Conservation (phyloP, 805 yeast species). For the Tetrapisispora fleetii region DNA sequence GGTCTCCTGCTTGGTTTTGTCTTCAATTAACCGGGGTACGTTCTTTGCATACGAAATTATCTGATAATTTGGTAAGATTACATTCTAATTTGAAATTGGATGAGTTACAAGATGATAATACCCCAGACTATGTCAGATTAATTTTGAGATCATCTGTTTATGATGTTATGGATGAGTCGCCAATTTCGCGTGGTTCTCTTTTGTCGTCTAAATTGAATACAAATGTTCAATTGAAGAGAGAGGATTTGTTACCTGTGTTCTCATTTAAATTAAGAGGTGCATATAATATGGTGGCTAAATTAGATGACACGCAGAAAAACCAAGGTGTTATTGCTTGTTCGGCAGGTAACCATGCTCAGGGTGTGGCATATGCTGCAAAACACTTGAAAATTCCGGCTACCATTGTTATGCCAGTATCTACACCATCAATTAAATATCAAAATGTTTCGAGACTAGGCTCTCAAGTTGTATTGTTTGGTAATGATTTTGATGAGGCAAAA, state of each 20-base stretch:
- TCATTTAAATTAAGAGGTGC: conserved; percentile 97
- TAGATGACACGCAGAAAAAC: conserved; percentile 45
- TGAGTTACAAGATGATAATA: conserved; percentile 50
- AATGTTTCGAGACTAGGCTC: conserved; percentile 91
- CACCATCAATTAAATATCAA: conserved; percentile 88
- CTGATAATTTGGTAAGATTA: conserved; percentile 5
- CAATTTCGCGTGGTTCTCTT: conserved; percentile 64
- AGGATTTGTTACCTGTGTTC: conserved; percentile 89
- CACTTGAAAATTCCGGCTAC: conserved; percentile 85
- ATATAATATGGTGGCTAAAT: conserved; percentile 88
- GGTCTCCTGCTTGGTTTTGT: not conserved
- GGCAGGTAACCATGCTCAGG: conserved; percentile 99
- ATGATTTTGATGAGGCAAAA: conserved; percentile 93
- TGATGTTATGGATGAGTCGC: conserved; percentile 88
- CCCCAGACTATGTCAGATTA: conserved; percentile 89
- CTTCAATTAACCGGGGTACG: not conserved
- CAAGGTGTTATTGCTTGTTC: conserved; percentile 96
- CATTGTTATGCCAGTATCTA: conserved; percentile 95
- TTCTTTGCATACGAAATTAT: not conserved
- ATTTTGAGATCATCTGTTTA: conserved; percentile 88
- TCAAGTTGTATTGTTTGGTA: conserved; percentile 86
- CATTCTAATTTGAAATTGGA: conserved; percentile 28
- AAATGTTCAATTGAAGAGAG: conserved; percentile 74
- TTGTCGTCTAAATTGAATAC: conserved; percentile 69
- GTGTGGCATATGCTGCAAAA: conserved; percentile 89